These are phyloP conservation scores for Trichoderma harzianum DNA, from an alignment of 2,329 filamentous ascomycete genomes.

Conservation along the genomic window DNA sequence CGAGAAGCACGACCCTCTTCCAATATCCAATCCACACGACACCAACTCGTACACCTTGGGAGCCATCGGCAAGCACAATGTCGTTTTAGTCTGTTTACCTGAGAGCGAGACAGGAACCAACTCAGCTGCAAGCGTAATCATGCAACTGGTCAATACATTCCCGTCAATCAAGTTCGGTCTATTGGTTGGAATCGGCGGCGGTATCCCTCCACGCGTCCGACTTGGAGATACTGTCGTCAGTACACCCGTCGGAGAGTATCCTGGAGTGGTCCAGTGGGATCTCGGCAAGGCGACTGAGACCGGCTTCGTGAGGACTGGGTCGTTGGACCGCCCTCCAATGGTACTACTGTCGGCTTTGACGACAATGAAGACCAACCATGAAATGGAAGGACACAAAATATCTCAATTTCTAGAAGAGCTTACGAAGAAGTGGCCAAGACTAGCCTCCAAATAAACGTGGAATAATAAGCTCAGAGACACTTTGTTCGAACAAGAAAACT, in stretches of 20 bases:
- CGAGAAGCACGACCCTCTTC: not conserved
- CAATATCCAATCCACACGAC: not conserved
- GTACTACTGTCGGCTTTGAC: not conserved
- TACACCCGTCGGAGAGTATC: not conserved
- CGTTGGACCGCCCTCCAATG: not conserved
- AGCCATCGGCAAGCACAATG: not conserved
- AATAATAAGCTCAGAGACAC: not conserved
- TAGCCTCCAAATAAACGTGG: not conserved
- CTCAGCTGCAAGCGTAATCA: not conserved
- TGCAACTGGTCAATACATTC: not conserved
- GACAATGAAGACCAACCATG: not conserved
- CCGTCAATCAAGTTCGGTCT: not conserved
- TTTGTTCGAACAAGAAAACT: not conserved
- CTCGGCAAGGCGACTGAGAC: not conserved
- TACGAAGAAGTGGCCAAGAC: not conserved
- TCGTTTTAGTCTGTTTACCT: not conserved
- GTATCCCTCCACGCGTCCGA: not conserved
- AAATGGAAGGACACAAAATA: not conserved
- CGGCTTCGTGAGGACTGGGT: not conserved
- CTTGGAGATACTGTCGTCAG: not conserved
- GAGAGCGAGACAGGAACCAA: not conserved
- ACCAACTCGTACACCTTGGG: not conserved
- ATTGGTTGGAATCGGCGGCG: not conserved
- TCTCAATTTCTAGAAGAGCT: not conserved
- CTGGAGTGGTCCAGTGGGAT: not conserved